These are phyloP conservation scores for Mycocentrospora acerina DNA, from an alignment of 2,329 filamentous ascomycete genomes.

Conservation along the genomic window DNA sequence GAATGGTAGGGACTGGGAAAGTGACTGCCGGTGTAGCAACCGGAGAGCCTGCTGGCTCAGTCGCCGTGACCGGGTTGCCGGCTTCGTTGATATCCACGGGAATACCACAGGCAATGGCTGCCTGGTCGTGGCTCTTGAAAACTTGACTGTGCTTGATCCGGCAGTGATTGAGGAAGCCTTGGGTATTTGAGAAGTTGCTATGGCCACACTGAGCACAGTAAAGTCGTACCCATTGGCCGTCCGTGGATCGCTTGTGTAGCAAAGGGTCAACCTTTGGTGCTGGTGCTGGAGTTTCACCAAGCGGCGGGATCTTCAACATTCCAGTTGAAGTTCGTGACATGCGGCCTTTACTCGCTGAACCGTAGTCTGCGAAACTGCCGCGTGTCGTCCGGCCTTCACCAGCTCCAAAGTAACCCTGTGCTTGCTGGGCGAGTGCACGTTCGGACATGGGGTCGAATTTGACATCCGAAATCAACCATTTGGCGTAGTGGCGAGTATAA, in stretches of 20 bases:
- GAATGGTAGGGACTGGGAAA: slow-evolving; percentile 29
- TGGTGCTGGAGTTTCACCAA: slow-evolving; percentile 46
- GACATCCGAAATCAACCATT: slow-evolving; percentile 89
- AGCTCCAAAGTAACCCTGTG: slow-evolving; percentile 39
- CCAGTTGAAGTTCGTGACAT: slow-evolving; percentile 60
- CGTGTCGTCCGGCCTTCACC: slow-evolving; percentile 77
- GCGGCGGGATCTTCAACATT: slow-evolving; percentile 45
- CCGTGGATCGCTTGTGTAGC: slow-evolving; percentile 76
- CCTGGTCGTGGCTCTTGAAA: slow-evolving; percentile 94
- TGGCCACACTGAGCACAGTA: slow-evolving; percentile 84
- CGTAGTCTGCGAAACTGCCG: slow-evolving; percentile 65
- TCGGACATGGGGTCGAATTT: slow-evolving; percentile 67
- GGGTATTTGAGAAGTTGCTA: slow-evolving; percentile 91
- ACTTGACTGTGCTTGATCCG: slow-evolving; percentile 92
- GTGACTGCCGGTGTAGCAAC: slow-evolving; percentile 31
- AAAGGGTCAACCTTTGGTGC: slow-evolving; percentile 75
- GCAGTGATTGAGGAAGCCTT: slow-evolving; percentile 99
- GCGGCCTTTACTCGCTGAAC: slow-evolving; percentile 53
- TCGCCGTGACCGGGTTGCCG: slow-evolving; percentile 35
- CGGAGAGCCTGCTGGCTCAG: slow-evolving; percentile 30
- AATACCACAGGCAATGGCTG: slow-evolving; percentile 83
- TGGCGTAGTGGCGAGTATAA: slow-evolving; percentile 90
- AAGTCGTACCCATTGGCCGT: slow-evolving; percentile 84
- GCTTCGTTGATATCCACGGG: slow-evolving; percentile 70
- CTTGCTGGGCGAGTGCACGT: slow-evolving; percentile 37